Evolutionary conservation across 768 basidiomycete genomes (phyloP), one percentile per base, ranked within the genome.

Genomic region (Podaxis sp.): DNA sequence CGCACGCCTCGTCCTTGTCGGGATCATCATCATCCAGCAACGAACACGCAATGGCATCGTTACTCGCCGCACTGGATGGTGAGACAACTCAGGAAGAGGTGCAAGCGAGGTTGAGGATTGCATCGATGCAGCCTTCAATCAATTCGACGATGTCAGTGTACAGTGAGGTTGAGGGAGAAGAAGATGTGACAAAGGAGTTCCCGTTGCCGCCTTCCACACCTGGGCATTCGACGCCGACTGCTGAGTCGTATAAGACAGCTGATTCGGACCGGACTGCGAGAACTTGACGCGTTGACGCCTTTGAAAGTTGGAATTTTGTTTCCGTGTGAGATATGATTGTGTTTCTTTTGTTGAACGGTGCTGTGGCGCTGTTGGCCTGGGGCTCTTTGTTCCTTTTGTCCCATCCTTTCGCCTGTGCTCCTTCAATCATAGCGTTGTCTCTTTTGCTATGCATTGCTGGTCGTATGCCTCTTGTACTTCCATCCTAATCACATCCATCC

Each of bases 21-120:
- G 65, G 72, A 24, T 70, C 78, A 0, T 80, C 82, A 15, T 71
- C 71, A n/a, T 71, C 77, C 12, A 81, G 77, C 64, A 83, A 79
- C 53, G 80, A 84, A 57, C 81, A 79, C 50, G 87, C 87, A 15
- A 73, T 90, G 66, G 79, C 78, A 69, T 87, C 86, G n/a, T 77
- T 90, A 56, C 82, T 90, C 62, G 88, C 85, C 22, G 88, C 86
- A n/a, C 80, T 91, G 48, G 81, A 87, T 38, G 74, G 54, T 12
- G 60, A 57, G 17, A 28, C 80, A 2, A 70, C 80, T 0, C 76
- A 79, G 50, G 77, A 79, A 38, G 80, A 82, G 59, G 77, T 79
- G 2, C 76, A 84, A 66, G 78, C 77, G 58, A 76, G 84, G 36
- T 71, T 87, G 67, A 78, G 87, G 50, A 78, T 87, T 28, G 79